Conservation (phyloP, 2,329 filamentous ascomycete species). For the Passalora sequoiae region DNA sequence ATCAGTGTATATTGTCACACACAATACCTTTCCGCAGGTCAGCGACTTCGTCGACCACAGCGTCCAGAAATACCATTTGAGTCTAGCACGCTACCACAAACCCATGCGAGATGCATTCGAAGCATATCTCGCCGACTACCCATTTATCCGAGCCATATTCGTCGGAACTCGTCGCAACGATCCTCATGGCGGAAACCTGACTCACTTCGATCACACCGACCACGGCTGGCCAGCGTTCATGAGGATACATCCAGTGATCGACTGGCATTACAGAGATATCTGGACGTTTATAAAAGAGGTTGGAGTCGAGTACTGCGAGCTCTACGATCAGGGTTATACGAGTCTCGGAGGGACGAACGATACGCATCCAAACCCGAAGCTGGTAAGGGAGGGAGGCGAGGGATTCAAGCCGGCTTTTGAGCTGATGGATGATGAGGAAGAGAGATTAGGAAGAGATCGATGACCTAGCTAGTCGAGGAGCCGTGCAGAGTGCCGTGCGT, state of each 20-base stretch:
- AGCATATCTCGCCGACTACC: slow-evolving; percentile 64
- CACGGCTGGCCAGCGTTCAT: slow-evolving; percentile 86
- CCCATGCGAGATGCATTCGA: slow-evolving; percentile 78
- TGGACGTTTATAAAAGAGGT: slow-evolving; percentile 83
- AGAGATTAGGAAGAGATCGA: slow-evolving; percentile 64
- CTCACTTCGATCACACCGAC: slow-evolving; percentile 82
- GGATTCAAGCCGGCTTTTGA: slow-evolving; percentile 53
- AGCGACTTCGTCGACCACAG: slow-evolving; percentile 74
- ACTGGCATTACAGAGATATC: slow-evolving; percentile 95
- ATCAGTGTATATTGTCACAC: slow-evolving; percentile 82
- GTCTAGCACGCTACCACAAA: slow-evolving; percentile 66
- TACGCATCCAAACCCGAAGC: slow-evolving; percentile 79
- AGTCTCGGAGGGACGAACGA: slow-evolving; percentile 86
- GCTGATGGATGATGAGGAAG: slow-evolving; percentile 63
- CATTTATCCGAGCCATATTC: slow-evolving; percentile 69
- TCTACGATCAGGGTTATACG: slow-evolving; percentile 89
- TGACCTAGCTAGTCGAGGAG: too few relatives aligned
- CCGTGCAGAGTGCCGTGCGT: too few relatives aligned
- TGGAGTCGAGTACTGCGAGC: slow-evolving; percentile 72
- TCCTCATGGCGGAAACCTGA: slow-evolving; percentile 75
- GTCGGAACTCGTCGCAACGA: slow-evolving; percentile 88
- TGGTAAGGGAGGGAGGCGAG: slow-evolving; percentile 41
- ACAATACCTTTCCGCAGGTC: slow-evolving; percentile 78
- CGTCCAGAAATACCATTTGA: slow-evolving; percentile 64
- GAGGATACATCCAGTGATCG: slow-evolving; percentile 89